phyloP scores from a whole-genome alignment of 2,329 filamentous ascomycete species.

The Talaromyces islandicus region DNA sequence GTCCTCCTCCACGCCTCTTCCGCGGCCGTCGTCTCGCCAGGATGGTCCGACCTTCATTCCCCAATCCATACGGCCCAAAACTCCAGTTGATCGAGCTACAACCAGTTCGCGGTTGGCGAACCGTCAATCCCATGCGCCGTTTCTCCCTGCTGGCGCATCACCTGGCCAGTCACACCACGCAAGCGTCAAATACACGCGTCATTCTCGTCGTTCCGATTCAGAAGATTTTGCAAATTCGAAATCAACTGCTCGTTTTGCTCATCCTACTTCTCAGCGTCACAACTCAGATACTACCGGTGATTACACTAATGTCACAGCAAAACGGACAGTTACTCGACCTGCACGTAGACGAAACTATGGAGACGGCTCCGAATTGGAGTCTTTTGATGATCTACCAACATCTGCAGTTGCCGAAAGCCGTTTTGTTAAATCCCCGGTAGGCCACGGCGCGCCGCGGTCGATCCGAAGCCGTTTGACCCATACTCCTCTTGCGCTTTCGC shows the following conservation, averaged over 20 bases:
- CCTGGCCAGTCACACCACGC: slow-evolving; percentile 73
- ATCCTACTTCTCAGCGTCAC: slow-evolving; percentile 38
- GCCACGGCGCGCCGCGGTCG: slow-evolving; percentile 61
- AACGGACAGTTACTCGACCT: slow-evolving; percentile 70
- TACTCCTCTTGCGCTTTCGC: slow-evolving; percentile 18
- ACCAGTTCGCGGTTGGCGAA: slow-evolving; percentile 35
- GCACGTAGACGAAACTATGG: slow-evolving; percentile 70
- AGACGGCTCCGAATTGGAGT: slow-evolving; percentile 85
- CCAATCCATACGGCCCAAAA: slow-evolving; percentile 54
- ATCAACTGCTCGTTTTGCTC: slow-evolving; percentile 35
- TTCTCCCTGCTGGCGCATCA: slow-evolving; percentile 70
- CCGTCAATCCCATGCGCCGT: slow-evolving; percentile 62
- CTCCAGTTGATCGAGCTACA: slow-evolving; percentile 58
- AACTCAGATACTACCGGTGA: slow-evolving; percentile 45
- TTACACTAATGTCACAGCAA: slow-evolving; percentile 49
- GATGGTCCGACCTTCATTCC: slow-evolving; percentile 28
- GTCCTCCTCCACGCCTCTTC: slow-evolving; percentile 24
- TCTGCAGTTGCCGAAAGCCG: slow-evolving; percentile 74
- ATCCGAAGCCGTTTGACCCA: slow-evolving; percentile 47
- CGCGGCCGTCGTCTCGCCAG: slow-evolving; percentile 32
- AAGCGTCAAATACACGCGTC: slow-evolving; percentile 62
- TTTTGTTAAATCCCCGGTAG: slow-evolving; percentile 73
- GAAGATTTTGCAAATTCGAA: slow-evolving; percentile 56
- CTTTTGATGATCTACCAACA: slow-evolving; percentile 90
- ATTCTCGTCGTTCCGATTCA: slow-evolving; percentile 75